Evolutionary conservation across 257 asterid species (phyloP), one percentile per base, ranked within the genome.

Genomic region (Solanum etuberosum): DNA sequence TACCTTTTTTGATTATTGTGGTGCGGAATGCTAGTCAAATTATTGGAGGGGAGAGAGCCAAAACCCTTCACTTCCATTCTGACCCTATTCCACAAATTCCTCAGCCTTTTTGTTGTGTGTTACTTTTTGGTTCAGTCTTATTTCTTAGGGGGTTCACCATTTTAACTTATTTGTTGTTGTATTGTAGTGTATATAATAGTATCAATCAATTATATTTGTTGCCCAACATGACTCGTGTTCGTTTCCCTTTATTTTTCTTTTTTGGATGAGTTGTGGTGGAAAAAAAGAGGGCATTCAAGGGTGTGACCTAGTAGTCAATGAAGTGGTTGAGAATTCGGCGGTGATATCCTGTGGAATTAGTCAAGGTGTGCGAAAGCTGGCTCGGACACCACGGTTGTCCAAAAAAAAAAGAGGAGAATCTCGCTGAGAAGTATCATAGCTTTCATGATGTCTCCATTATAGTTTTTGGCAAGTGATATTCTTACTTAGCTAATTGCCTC

Each of bases 111-210:
- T 85, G 40, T 65, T 57, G 40, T n/a, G 83, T 76, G 84, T 78
- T 61, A 32, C 73, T 87, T 86, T 43, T 34, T 85, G 67, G 78
- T 67, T 83, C 29, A 34, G 21, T 73, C 40, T 25, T 27, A 42
- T 34, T 84, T 83, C 61, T 59, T 23, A 74, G 87, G 38, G 57
- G 42, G 4, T 74, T 25, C 71, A 31, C 65, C 81, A 85, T 81
- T 63, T 76, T 18, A 74, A 54, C 83, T 67, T 51, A 21, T 65
- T 83, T 82, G 77, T 83, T 65, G 57, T 84, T 90, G 89, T 84
- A 88, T 84, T 88, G 78, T 74, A 65, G 84, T 86, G 87, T 90
- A 86, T 77, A 87, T 84, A 90, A 88, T 86, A 81, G 63, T 67
- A 84, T 86, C 87, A 83, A 72, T 73, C 90, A 76, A 61, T 88